phyloP scores from a whole-genome alignment of 257 asterid genomes.

The Knoxia roxburghii region DNA sequence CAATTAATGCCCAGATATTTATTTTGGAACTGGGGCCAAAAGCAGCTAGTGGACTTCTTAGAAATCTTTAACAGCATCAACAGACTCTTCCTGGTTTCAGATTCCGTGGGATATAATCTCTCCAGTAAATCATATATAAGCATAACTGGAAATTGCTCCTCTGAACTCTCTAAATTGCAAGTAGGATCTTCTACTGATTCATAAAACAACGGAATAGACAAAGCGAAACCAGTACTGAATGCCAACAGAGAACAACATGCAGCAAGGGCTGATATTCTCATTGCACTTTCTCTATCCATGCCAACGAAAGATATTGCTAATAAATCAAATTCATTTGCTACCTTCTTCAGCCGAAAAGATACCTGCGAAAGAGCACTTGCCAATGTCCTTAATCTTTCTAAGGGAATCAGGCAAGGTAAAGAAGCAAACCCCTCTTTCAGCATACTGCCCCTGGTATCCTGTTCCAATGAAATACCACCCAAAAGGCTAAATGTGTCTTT shows the following conservation, averaged over 20 bases:
- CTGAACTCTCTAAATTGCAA: slow-evolving; percentile 20
- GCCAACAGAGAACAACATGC: slow-evolving; percentile 80
- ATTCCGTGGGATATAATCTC: slow-evolving; percentile 41
- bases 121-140: slow-evolving; percentile 57
- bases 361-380: slow-evolving; percentile 31
- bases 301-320: slow-evolving; percentile 46
- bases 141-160: slow-evolving; percentile 31
- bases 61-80: slow-evolving; percentile 43
- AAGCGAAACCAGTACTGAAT: slow-evolving; percentile 57
- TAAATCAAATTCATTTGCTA: slow-evolving; percentile 66
- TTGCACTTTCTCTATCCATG: slow-evolving; percentile 52
- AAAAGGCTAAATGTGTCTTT: slow-evolving; percentile 39
- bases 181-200: slow-evolving; percentile 23
- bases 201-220: slow-evolving; percentile 34
- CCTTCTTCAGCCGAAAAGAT: slow-evolving; percentile 43
- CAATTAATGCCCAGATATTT: slow-evolving; percentile 28
- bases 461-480: slow-evolving; percentile 24
- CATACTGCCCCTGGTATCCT: slow-evolving; percentile 21
- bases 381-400: slow-evolving; percentile 25
- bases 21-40: slow-evolving; percentile 28
- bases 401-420: slow-evolving; percentile 13
- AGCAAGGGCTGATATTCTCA: slow-evolving; percentile 55
- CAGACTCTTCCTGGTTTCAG: slow-evolving; percentile 41
- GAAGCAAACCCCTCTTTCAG: slow-evolving; percentile 22
- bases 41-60: slow-evolving; percentile 22